These are phyloP conservation scores for Tylopilus vinaceipallidus DNA, from an alignment of 768 basidiomycete species.

Conservation along the genomic window DNA sequence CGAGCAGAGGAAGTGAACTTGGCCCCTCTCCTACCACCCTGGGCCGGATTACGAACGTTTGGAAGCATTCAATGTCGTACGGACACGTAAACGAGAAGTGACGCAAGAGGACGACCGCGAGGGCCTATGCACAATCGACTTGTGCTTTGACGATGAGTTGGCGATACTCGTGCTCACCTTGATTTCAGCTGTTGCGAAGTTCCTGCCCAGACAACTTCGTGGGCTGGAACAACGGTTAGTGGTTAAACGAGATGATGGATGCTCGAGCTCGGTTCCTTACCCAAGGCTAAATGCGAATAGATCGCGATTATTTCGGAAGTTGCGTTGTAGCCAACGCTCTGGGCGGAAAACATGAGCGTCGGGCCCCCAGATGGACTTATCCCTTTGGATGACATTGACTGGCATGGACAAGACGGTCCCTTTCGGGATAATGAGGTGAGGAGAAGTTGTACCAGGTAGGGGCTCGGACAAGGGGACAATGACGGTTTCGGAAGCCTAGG, in stretches of 20 bases:
- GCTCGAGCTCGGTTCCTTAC: slow-evolving; percentile 31
- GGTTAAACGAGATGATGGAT: slow-evolving; percentile 1
- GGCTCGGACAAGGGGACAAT: slow-evolving; percentile 54
- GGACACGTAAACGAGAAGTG: slow-evolving; percentile 54
- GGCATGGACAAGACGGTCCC: slow-evolving; percentile 56
- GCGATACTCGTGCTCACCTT: slow-evolving; percentile 47
- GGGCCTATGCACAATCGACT: too few relatives aligned
- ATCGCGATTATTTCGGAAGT: slow-evolving; percentile 37
- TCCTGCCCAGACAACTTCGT: slow-evolving; percentile 57
- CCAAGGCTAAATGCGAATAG: slow-evolving; percentile 60
- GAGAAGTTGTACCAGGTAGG: slow-evolving; percentile 42
- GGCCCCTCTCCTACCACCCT: slow-evolving; percentile 49
- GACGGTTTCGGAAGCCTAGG: slow-evolving; percentile 50
- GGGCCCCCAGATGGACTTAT: slow-evolving; percentile 55
- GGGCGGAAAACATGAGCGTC: slow-evolving; percentile 59
- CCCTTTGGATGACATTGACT: slow-evolving; percentile 55
- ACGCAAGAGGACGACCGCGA: slow-evolving; percentile 49
- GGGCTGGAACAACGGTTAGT: slow-evolving; percentile 40
- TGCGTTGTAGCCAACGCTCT: slow-evolving; percentile 57
- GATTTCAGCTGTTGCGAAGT: slow-evolving; percentile 58
- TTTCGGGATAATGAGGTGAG: slow-evolving; percentile 49
- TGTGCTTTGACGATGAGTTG: too few relatives aligned
- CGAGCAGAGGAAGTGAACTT: slow-evolving; percentile 56
- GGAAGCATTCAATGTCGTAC: slow-evolving; percentile 57
- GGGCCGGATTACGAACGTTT: slow-evolving; percentile 64